Conservation (phyloP, 164 flowering plant species). For the Umbilicus rupestris region DNA sequence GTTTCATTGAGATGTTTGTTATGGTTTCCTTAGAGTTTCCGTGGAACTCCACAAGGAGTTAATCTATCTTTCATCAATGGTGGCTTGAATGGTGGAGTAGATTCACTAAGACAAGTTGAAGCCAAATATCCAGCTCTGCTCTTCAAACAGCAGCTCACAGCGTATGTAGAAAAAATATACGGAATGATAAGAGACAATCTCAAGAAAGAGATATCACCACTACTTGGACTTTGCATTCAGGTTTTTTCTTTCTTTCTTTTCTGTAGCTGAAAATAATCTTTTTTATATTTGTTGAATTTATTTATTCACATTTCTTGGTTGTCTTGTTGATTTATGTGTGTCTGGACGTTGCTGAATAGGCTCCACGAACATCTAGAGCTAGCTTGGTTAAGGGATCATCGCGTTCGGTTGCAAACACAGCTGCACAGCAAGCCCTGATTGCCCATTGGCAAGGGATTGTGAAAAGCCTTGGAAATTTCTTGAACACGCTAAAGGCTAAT, state of each 20-base stretch:
- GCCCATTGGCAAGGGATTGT: constrained; percentile 99
- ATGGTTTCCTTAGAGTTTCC: constrained; percentile 56
- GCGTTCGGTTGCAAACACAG: constrained; percentile 66
- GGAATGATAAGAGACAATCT: constrained; percentile 98
- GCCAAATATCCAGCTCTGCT: constrained; percentile 98
- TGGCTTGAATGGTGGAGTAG: constrained; percentile 57
- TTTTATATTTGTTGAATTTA: background rate
- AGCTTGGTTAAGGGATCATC: constrained; percentile 92
- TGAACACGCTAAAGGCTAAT: constrained; percentile 72
- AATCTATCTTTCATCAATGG: constrained; percentile 67
- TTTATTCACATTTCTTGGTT: background rate
- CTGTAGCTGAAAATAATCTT: background rate
- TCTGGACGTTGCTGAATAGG: constrained; percentile 33
- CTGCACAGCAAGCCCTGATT: constrained; percentile 85
- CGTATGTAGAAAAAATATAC: constrained; percentile 95
- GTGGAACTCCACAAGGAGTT: constrained; percentile 86
- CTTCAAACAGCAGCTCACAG: constrained; percentile 98
- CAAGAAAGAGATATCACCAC: constrained; percentile 95
- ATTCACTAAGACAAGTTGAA: constrained; percentile 79
- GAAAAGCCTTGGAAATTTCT: constrained; percentile 77
- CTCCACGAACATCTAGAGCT: constrained; percentile 97
- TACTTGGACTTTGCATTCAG: constrained; percentile 96
- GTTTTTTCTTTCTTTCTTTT: constrained; percentile 25
- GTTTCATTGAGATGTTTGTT: background rate
- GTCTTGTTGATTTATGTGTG: background rate